Evolutionary conservation across 139 green algal species (phyloP).

Genomic region (Yamagishiella unicocca): DNA sequence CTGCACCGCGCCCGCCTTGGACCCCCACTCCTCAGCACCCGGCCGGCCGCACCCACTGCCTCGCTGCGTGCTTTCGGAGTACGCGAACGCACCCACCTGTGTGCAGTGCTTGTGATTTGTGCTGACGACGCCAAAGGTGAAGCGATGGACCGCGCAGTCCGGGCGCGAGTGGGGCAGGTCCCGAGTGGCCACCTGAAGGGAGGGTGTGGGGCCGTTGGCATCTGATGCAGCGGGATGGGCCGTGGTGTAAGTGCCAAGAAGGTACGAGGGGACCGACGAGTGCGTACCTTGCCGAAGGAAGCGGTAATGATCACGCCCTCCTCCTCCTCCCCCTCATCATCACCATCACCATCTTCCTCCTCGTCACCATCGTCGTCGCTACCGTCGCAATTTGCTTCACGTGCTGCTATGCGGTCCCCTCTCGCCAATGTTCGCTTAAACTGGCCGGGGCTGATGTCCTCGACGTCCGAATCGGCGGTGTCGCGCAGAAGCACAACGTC

Average conservation of each 20-base stretch:
- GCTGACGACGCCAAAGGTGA: background rate
- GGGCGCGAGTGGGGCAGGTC: conserved; percentile 11
- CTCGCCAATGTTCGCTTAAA: background rate
- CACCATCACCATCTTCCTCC: background rate
- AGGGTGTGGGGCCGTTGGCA: too few species aligned
- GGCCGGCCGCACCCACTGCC: too few species aligned
- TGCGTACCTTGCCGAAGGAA: background rate
- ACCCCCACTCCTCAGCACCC: too few species aligned
- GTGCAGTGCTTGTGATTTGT: background rate
- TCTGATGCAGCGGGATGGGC: too few species aligned
- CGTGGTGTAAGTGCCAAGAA: too few species aligned
- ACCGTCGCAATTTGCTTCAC: too few species aligned
- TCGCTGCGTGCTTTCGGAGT: too few species aligned
- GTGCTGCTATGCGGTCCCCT: too few species aligned
- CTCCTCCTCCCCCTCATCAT: background rate
- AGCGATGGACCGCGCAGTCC: background rate
- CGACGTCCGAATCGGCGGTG: background rate
- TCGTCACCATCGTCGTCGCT: background rate
- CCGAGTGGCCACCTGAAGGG: background rate
- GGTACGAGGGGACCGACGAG: too few species aligned
- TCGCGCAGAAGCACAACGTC: conserved; percentile 8
- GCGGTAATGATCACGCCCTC: conserved; percentile 7
- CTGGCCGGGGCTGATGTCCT: background rate
- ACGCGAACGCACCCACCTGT: too few species aligned
- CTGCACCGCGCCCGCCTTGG: too few species aligned